Evolutionary conservation across 306 rosid species (phyloP), one percentile per base, ranked within the genome.

Genomic region (Vigna mungo): DNA sequence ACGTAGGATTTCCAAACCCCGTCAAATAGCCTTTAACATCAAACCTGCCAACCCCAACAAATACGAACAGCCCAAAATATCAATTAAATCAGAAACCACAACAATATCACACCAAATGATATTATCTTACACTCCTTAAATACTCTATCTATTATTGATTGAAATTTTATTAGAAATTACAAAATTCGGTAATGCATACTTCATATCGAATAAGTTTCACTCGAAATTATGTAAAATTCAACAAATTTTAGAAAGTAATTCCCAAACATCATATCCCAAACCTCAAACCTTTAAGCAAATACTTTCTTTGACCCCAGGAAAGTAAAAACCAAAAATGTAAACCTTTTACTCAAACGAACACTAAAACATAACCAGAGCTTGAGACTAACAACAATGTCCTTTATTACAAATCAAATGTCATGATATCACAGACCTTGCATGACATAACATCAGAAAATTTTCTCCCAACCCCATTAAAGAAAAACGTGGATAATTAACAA

Each of bases 1-100:
- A 89, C 30, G 88, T 89, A 34, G 87, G 92, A 81, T 81, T 86
- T 55, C 97, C 97, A 60, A 89, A 91, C 56, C 97, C 97, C 4
- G 97, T 88, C 82, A 91, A 89, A 9, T 80, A 84, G 9, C 71
- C 94, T 66, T 88, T 86, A 79, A 88, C 91, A 46, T 91, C 91
- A 78, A 91, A 86, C 69, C 94, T 91, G 72, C 23, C 23, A 36
- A 14, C 9, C 36, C 63, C 63, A 56, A 56, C n/a, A 21, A 23
- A 1, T 8, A 9, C 46, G 9, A n/a, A n/a, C n/a, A 41, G 12
- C 16, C 16, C 34, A 56, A 56, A 56, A 56, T 23, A 56, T 56
- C 63, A 23, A 11, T 56, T 56, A 56, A 55, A 23, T 56, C 34
- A 56, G n/a, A 23, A 23, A 21, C 63, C 34, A 10, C 63, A 56